phyloP scores from a whole-genome alignment of 495 filamentous ascomycete genomes.

The Chlorociboria aeruginascens region DNA sequence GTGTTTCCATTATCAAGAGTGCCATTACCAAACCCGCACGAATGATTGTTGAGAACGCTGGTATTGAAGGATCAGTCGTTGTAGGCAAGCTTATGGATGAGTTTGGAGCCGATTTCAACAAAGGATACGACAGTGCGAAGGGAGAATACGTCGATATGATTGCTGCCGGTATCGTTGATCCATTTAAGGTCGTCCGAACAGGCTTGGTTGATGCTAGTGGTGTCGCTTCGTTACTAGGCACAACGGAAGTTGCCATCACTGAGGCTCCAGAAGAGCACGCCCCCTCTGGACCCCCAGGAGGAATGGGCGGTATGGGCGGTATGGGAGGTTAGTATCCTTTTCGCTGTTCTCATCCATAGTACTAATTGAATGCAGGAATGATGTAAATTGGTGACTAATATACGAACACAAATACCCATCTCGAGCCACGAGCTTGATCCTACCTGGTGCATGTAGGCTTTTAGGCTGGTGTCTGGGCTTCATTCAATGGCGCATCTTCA shows the following conservation, averaged over 20 bases:
- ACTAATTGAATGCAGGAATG: slow-evolving; percentile 27
- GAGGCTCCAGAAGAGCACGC: slow-evolving; percentile 89
- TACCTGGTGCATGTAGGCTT: background rate
- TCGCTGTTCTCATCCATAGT: background rate
- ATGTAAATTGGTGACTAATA: slow-evolving; percentile 27
- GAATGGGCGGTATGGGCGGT: slow-evolving; percentile 58
- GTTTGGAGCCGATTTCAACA: slow-evolving; percentile 88
- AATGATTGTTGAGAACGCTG: slow-evolving; percentile 96
- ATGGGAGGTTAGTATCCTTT: slow-evolving; percentile 44
- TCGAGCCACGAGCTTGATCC: slow-evolving; percentile 7
- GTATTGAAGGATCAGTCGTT: slow-evolving; percentile 87
- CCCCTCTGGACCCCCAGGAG: slow-evolving; percentile 32
- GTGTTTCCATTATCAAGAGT: slow-evolving; percentile 92
- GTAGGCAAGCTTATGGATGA: slow-evolving; percentile 98
- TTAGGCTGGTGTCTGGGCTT: no score
- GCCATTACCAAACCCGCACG: slow-evolving; percentile 91
- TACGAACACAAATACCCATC: slow-evolving; percentile 8
- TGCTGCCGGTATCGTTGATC: slow-evolving; percentile 88
- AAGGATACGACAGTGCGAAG: slow-evolving; percentile 90
- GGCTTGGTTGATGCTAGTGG: slow-evolving; percentile 88
- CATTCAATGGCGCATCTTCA: slow-evolving; percentile 2
- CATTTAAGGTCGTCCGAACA: slow-evolving; percentile 97
- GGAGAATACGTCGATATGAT: slow-evolving; percentile 99
- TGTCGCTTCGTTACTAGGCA: slow-evolving; percentile 93
- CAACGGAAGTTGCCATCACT: slow-evolving; percentile 93